Conservation (phyloP, 225 moss, liverwort and hornwort species). For the Physcomitrellopsis africana region DNA sequence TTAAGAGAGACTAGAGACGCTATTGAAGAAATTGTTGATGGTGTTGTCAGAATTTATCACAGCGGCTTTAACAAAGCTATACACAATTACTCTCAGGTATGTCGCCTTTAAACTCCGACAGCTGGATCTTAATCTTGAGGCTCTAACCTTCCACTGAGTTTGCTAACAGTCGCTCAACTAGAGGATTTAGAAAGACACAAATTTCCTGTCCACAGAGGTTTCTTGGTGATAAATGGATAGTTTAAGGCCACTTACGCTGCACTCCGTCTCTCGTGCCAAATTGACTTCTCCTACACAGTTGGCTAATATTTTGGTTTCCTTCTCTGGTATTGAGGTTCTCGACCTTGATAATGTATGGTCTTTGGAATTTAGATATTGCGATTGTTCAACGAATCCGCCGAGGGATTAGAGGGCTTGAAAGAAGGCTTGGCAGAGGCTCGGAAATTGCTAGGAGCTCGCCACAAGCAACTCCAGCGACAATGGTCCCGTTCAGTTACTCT, state of each 20-base stretch:
- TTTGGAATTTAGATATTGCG: conserved; percentile 72
- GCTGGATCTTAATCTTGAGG: conserved; percentile 14
- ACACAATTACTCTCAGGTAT: conserved; percentile 56
- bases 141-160: background rate
- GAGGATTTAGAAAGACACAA: background rate
- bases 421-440: conserved; percentile 70
- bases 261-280: background rate
- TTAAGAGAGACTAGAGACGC: conserved; percentile 84
- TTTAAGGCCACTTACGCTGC: background rate
- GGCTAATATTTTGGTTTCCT: background rate
- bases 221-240: background rate
- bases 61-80: conserved; percentile 88
- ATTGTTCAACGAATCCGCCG: conserved; percentile 83
- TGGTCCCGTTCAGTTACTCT: conserved; percentile 94
- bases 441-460: conserved; percentile 80
- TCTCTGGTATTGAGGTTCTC: conserved; percentile 19
- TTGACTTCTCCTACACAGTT: background rate
- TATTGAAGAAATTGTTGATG: conserved; percentile 87
- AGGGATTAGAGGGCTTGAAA: conserved; percentile 79
- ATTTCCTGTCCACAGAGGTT: conserved; percentile 5
- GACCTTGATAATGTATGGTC: conserved; percentile 28
- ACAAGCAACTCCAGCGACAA: conserved; percentile 93
- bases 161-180: conserved; percentile 12
- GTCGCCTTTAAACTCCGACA: background rate
- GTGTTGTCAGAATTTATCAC: conserved; percentile 85